These are phyloP conservation scores for Neurospora sp. DNA, from an alignment of 495 filamentous ascomycete species.

Conservation along the genomic window DNA sequence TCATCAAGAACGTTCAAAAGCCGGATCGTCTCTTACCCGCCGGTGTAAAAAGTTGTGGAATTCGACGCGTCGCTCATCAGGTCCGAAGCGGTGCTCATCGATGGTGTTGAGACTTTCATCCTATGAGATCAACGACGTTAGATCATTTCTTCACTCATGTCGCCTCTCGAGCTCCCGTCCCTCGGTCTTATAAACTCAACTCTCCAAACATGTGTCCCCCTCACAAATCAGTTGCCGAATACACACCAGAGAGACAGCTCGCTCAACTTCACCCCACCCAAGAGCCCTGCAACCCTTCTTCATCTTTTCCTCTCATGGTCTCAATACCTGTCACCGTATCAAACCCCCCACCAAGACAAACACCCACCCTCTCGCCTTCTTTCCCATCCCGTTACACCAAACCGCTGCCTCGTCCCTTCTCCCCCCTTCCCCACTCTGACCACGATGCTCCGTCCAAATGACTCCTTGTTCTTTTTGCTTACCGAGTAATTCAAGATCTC, in stretches of 20 bases:
- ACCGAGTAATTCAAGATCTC: slow-evolving; percentile 48
- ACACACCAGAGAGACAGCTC: background rate
- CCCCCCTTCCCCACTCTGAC: background rate
- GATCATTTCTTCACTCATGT: background rate
- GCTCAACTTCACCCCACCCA: background rate
- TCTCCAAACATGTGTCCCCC: background rate
- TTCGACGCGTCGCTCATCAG: slow-evolving; percentile 34
- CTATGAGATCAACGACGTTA: slow-evolving; percentile 7
- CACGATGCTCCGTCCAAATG: background rate
- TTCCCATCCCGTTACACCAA: background rate
- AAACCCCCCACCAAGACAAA: background rate
- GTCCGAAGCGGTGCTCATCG: slow-evolving; percentile 35
- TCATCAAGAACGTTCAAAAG: background rate
- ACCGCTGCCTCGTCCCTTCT: background rate
- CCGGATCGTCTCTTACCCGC: slow-evolving; percentile 23
- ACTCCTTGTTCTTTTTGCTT: slow-evolving; percentile 7
- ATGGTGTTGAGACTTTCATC: slow-evolving; percentile 31
- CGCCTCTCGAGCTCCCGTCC: background rate
- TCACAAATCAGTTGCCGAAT: background rate
- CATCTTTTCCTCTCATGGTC: background rate
- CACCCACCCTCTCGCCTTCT: background rate
- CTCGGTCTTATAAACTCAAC: background rate
- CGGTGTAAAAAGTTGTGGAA: slow-evolving; percentile 43
- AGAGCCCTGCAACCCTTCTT: background rate
- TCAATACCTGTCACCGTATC: background rate